Conservation (phyloP, 1,284 basidiomycete genomes). For the Thecaphora thlaspeos region DNA sequence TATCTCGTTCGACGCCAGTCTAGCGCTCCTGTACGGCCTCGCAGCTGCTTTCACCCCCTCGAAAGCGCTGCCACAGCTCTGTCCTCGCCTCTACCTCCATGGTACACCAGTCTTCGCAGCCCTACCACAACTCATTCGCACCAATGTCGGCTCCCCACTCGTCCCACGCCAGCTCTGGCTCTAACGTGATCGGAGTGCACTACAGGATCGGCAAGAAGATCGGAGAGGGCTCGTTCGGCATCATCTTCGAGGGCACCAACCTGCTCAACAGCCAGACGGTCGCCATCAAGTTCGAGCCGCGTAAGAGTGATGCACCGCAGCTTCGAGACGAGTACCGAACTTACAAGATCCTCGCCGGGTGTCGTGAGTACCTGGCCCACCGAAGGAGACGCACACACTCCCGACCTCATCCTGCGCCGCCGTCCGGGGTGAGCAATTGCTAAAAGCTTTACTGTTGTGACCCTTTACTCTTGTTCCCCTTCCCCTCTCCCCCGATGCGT, state of each 20-base stretch:
- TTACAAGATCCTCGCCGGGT: slow-evolving; percentile 90
- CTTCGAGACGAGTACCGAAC: slow-evolving; percentile 93
- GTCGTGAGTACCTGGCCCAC: slow-evolving; percentile 81
- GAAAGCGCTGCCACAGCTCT: no score
- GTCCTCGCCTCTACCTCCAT: slow-evolving; percentile 1
- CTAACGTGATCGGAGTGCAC: slow-evolving; percentile 64
- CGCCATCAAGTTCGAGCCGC: slow-evolving; percentile 96
- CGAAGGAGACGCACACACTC: no score
- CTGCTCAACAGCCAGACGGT: slow-evolving; percentile 91
- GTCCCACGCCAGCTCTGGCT: slow-evolving; percentile 48
- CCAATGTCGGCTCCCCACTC: slow-evolving; percentile 49
- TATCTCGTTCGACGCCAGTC: no score
- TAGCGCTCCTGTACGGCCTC: neutral
- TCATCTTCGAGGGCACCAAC: slow-evolving; percentile 96
- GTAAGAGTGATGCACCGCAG: slow-evolving; percentile 94
- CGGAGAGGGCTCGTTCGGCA: slow-evolving; percentile 72
- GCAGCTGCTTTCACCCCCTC: no score
- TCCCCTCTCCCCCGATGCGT: neutral
- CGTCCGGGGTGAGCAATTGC: no score
- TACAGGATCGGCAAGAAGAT: slow-evolving; percentile 80
- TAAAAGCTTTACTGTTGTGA: no score
- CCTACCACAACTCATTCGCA: slow-evolving; percentile 29
- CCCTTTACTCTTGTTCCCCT: no score
- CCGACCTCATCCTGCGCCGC: no score
- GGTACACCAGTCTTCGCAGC: slow-evolving; percentile 22